Percentiles rank a stretch among this genome's conserved stretches.
Conservation (phyloP, 2,329 filamentous ascomycete species). For the Aspergillus oerlinghausenensis region DNA sequence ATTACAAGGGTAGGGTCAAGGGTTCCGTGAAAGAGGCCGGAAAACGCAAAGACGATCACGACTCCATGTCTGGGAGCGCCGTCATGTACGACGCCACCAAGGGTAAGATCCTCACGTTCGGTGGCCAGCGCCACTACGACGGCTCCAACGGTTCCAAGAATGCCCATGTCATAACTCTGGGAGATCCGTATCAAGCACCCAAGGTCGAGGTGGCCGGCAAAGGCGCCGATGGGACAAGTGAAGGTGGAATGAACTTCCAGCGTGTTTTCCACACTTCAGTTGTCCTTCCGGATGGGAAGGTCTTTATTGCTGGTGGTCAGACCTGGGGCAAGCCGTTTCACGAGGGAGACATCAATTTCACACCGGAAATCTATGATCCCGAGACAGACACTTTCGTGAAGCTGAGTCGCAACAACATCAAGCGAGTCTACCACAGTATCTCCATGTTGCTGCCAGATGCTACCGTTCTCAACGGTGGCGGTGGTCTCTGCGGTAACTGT, state of each 20-base stretch:
- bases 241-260: conserved; percentile 45
- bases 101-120: conserved; percentile 31
- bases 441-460: conserved; percentile 49
- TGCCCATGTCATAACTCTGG: conserved; percentile 50
- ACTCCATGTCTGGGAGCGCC: conserved; percentile 11
- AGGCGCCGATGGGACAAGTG: conserved; percentile 19
- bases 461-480: conserved; percentile 49
- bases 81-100: conserved; percentile 23
- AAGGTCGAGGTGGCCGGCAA: conserved; percentile 9
- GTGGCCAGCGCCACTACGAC: conserved; percentile 8
- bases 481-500: conserved; percentile 50
- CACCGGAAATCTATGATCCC: conserved; percentile 47
- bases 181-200: conserved; percentile 13
- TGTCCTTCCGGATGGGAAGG: conserved; percentile 47
- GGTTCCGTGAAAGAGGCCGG: conserved; percentile 35
- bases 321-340: conserved; percentile 41
- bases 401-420: conserved; percentile 14
- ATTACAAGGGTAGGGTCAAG: not conserved
- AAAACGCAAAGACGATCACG: conserved; percentile 29
- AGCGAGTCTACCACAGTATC: conserved; percentile 45
- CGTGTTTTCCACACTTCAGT: conserved; percentile 47
- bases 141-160: conserved; percentile 39
- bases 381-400: conserved; percentile 35
- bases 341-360: conserved; percentile 40
- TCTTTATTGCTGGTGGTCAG: conserved; percentile 49